Evolutionary conservation across 2,329 filamentous ascomycete genomes (phyloP), one percentile per base, ranked within the genome.

Genomic region (Fusarium compactum): DNA sequence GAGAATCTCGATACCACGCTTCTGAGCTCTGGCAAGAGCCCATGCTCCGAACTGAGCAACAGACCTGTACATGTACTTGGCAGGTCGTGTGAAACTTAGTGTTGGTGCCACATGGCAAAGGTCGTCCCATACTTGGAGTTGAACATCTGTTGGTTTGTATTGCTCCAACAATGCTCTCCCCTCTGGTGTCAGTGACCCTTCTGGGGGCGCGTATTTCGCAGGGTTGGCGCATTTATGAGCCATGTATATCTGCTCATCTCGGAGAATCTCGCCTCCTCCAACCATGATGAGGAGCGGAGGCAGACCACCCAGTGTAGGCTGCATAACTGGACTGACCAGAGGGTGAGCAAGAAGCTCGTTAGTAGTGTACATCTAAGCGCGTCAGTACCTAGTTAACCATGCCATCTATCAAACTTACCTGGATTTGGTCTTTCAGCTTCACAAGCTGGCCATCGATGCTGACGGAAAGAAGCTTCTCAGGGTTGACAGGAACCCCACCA

Each of bases 111-210:
- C 95, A 77, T 98, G 95, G 75, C 96, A 98, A 5, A 98, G 83
- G 74, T 97, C 92, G 62, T 98, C 95, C 95, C 95, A 98, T 3
- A 98, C 91, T 78, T 98, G 96, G 4, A 99, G 85, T 77, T 98
- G 94, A 1, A 98, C 95, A 73, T 97, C 89, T 0, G 96, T 99
- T 0, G 94, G 93, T 61, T 89, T 89, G 79, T 93, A 97, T 67
- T 86, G 89, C 38, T 85, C 82, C 18, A 96, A 76, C 15, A 85
- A 80, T 6, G 86, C 85, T 22, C 85, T 85, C 29, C 91, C 90
- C 63, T 86, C 84, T 40, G 91, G 87, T 34, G 90, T 85, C 65
- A 96, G 82, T 45, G 89, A 85, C 0, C 84, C 84, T 40, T 91
- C 86, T 1, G 87, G 85, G 0, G 93, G 92, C 1, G 91, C 87